phyloP scores from a whole-genome alignment of 2,329 filamentous ascomycete species.

The Cercospora zeina region DNA sequence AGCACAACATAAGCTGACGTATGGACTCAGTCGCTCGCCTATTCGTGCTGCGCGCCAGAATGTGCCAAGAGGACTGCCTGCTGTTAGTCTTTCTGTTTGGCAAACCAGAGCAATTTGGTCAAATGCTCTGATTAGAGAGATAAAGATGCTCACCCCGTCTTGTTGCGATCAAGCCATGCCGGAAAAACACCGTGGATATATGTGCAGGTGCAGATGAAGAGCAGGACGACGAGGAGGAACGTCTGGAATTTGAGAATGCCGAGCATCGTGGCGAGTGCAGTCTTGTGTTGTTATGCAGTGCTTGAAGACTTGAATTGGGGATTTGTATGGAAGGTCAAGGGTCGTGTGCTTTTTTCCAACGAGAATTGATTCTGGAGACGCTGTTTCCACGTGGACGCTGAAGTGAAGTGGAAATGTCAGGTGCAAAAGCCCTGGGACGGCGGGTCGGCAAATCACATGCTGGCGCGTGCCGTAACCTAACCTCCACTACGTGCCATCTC shows the following conservation, averaged over 20 bases:
- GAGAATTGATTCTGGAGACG: background rate
- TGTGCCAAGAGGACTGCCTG: constrained; percentile 59
- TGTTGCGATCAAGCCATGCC: constrained; percentile 86
- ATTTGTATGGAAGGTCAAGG: background rate
- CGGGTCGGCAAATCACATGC: constrained; percentile 11
- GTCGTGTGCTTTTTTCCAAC: background rate
- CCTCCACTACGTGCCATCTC: background rate
- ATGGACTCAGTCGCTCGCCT: constrained; percentile 89
- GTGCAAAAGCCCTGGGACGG: constrained; percentile 9
- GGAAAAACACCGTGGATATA: constrained; percentile 92
- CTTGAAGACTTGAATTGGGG: background rate
- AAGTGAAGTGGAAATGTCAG: constrained; percentile 17
- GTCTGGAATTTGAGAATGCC: constrained; percentile 99
- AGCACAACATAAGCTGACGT: constrained; percentile 90
- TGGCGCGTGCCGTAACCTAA: constrained; percentile 8
- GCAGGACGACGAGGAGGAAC: constrained; percentile 86
- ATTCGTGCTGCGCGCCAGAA: constrained; percentile 96
- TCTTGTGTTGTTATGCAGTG: background rate
- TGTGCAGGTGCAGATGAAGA: constrained; percentile 92
- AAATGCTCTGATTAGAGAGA: background rate
- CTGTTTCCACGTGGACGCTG: constrained; percentile 13
- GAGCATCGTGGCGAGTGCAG: constrained; percentile 59
- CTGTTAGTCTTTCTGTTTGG: constrained; percentile 7
- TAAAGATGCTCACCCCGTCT: constrained; percentile 69
- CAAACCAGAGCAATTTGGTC: background rate